phyloP scores from a whole-genome alignment of 306 rosid genomes.

The Carpinus viminea region DNA sequence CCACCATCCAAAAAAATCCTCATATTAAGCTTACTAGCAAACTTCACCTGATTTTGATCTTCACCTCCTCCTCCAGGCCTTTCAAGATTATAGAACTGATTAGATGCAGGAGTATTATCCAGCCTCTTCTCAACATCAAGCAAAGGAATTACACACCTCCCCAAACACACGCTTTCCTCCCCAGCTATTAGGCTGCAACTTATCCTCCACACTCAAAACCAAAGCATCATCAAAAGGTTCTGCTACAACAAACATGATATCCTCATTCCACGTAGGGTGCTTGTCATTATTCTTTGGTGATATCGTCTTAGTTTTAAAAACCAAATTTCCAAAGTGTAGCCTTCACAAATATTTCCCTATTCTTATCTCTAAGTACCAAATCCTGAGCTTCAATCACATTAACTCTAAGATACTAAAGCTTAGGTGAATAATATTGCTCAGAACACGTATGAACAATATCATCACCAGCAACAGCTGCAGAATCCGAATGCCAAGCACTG shows the following conservation, averaged over 20 bases:
- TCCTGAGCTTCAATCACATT: neutral
- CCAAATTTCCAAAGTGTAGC: neutral
- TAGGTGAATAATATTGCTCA: neutral
- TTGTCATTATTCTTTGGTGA: neutral
- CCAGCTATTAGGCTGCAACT: neutral
- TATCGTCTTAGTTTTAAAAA: neutral
- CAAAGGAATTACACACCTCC: neutral
- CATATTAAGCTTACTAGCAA: neutral
- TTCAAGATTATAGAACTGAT: neutral
- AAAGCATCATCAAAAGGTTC: neutral
- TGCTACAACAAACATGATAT: conserved; percentile 26
- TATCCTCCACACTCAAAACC: neutral
- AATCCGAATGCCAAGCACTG: conserved; percentile 40
- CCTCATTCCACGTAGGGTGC: neutral
- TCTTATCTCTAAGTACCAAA: neutral
- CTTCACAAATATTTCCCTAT: neutral
- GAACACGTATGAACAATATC: too few species aligned
- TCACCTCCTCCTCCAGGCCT: neutral
- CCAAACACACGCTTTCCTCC: neutral
- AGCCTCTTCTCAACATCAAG: neutral
- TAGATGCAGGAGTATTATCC: neutral
- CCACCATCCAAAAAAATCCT: neutral
- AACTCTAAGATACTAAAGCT: conserved; percentile 34
- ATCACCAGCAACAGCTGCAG: neutral
- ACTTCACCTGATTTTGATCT: neutral